A percentile compares a stretch with the other conserved stretches of the same genome.
These are phyloP conservation scores for Lactarius psammicola DNA, from an alignment of 768 basidiomycete genomes.

Conservation along the genomic window DNA sequence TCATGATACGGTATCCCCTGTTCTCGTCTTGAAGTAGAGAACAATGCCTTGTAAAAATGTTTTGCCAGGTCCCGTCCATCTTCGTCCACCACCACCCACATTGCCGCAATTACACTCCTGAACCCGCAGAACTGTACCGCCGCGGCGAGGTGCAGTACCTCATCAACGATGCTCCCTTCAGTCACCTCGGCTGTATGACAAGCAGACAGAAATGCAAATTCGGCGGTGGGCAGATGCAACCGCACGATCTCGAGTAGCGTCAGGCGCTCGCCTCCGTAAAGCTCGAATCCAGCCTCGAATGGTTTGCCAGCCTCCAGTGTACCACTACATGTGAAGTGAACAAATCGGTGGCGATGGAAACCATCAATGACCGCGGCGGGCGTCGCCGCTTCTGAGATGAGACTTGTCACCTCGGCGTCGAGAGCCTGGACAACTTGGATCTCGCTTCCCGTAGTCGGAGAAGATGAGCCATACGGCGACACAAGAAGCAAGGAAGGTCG, in stretches of 20 bases:
- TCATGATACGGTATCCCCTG: too few relatives aligned
- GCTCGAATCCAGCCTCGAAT: constrained; percentile 1
- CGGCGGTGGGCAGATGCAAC: too few relatives aligned
- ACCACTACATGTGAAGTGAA: constrained; percentile 12
- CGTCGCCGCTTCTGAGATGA: not conserved
- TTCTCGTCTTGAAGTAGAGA: too few relatives aligned
- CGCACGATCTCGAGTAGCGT: not conserved
- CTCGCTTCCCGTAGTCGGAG: not conserved
- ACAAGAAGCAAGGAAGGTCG: not conserved
- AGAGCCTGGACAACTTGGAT: not conserved
- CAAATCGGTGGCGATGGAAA: not conserved
- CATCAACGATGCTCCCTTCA: not conserved
- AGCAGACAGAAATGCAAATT: constrained; percentile 8
- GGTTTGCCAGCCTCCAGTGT: not conserved
- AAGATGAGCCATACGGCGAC: constrained; percentile 6
- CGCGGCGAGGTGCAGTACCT: too few relatives aligned
- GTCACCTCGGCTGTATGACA: not conserved
- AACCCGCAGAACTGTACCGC: too few relatives aligned
- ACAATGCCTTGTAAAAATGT: too few relatives aligned
- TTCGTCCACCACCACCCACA: not conserved
- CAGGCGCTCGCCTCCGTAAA: not conserved
- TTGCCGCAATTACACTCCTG: constrained; percentile 1
- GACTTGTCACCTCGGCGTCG: too few relatives aligned
- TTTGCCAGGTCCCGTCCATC: not conserved
- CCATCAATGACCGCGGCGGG: not conserved